A percentile compares a stretch with the other conserved stretches of the same genome.
Conservation (phyloP, 495 filamentous ascomycete genomes). For the Lichina pygmaea region DNA sequence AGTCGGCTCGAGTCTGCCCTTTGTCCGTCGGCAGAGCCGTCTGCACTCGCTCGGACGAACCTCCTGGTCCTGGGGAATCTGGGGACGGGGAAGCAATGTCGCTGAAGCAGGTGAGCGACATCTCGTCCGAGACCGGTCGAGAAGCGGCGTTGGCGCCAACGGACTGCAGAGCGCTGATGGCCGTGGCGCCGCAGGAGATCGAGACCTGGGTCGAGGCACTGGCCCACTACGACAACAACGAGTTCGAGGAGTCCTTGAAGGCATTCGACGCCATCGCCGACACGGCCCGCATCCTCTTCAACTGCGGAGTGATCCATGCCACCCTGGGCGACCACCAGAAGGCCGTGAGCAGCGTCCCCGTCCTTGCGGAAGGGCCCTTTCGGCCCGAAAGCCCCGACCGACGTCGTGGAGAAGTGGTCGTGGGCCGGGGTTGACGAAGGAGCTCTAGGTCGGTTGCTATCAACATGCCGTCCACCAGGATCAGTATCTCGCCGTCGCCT, state of each 20-base stretch:
- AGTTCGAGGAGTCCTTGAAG: slow-evolving; percentile 66
- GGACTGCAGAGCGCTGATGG: not conserved
- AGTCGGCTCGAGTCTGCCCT: no score
- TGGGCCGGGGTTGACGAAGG: not conserved
- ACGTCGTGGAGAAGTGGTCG: no score
- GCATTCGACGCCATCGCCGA: slow-evolving; percentile 71
- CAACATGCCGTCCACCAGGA: slow-evolving; percentile 72
- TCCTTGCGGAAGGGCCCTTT: not conserved
- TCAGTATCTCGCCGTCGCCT: slow-evolving; percentile 87
- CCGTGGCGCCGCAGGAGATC: slow-evolving; percentile 48
- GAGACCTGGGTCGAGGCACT: slow-evolving; percentile 93
- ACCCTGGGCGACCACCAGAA: slow-evolving; percentile 90
- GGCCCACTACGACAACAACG: slow-evolving; percentile 79
- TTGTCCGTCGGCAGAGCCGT: no score
- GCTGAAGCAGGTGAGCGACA: slow-evolving; percentile 38
- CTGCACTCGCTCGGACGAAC: no score
- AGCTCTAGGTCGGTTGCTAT: slow-evolving; percentile 65
- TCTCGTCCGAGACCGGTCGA: not conserved
- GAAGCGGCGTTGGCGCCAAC: not conserved
- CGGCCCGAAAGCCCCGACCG: not conserved
- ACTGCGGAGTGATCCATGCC: slow-evolving; percentile 93
- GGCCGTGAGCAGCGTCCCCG: slow-evolving; percentile 35
- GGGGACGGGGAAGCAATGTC: slow-evolving; percentile 22
- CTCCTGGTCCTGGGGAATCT: no score
- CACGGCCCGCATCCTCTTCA: slow-evolving; percentile 97